These are phyloP conservation scores for Pterocarpus macrocarpus DNA, from an alignment of 306 rosid genomes.

Conservation along the genomic window DNA sequence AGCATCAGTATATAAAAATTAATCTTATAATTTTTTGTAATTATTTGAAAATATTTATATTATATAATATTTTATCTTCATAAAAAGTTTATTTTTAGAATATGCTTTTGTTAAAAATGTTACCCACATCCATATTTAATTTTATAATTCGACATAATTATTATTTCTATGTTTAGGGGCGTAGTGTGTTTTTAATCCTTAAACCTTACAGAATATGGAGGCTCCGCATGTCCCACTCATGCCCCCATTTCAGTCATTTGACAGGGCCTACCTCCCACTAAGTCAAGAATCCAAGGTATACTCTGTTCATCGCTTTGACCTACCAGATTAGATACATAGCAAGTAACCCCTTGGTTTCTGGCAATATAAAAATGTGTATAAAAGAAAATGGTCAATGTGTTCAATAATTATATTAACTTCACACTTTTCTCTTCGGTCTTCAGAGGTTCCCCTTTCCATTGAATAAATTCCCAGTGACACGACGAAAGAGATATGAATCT, in stretches of 20 bases:
- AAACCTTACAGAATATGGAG: background rate
- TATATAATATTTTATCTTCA: too few relatives aligned
- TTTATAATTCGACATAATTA: too few relatives aligned
- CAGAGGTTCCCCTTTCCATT: conserved; percentile 24
- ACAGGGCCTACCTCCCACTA: conserved; percentile 67
- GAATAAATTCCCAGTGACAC: conserved; percentile 49
- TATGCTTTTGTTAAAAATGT: too few relatives aligned
- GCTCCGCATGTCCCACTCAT: background rate
- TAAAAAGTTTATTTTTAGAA: too few relatives aligned
- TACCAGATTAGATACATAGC: background rate
- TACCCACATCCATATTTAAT: too few relatives aligned
- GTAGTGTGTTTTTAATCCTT: background rate
- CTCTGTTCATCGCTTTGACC: conserved; percentile 48
- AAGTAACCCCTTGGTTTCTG: background rate
- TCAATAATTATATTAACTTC: conserved; percentile 27
- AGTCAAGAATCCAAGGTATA: conserved; percentile 72
- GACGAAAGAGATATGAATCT: conserved; percentile 56
- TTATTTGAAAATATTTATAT: too few relatives aligned
- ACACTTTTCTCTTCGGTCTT: background rate
- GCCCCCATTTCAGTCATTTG: conserved; percentile 41
- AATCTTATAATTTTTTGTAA: too few relatives aligned
- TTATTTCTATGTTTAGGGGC: too few relatives aligned
- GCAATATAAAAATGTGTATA: background rate
- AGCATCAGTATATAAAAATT: too few relatives aligned
- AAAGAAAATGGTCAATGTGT: conserved; percentile 53